Evolutionary conservation across 805 yeast species (phyloP).

Genomic region (Saitoella complicata): DNA sequence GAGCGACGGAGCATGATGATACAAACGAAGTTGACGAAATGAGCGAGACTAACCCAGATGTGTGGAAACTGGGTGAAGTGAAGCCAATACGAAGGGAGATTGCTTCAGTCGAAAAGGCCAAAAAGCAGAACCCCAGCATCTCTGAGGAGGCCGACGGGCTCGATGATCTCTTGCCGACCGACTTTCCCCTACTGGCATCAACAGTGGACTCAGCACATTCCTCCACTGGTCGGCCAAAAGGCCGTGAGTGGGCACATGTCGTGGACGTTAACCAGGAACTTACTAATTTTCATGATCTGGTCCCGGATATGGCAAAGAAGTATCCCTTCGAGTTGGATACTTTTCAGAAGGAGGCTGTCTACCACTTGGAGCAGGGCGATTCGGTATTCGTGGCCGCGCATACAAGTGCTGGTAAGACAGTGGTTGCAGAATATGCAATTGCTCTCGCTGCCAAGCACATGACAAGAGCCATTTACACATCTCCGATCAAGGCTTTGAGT

Average conservation of each 20-base stretch:
- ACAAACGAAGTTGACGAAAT: constrained; percentile 5
- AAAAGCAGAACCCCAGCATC: constrained; percentile 2
- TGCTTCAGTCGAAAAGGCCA: constrained; percentile 12
- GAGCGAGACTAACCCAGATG: not conserved
- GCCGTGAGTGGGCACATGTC: constrained; percentile 83
- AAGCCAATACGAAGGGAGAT: constrained; percentile 8
- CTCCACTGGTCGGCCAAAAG: constrained; percentile 10
- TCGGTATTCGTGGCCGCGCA: constrained; percentile 98
- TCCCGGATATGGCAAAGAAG: constrained; percentile 81
- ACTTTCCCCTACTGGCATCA: constrained; percentile 11
- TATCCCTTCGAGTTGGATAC: constrained; percentile 94
- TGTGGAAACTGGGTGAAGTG: not conserved
- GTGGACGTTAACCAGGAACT: constrained; percentile 74
- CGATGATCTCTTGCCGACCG: constrained; percentile 35
- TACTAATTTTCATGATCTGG: constrained; percentile 70
- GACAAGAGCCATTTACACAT: constrained; percentile 89
- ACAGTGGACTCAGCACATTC: constrained; percentile 5
- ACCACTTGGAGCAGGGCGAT: constrained; percentile 92
- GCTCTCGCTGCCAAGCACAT: constrained; percentile 91
- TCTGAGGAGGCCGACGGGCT: constrained; percentile 16
- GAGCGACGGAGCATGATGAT: constrained; percentile 22
- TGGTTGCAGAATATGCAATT: constrained; percentile 94
- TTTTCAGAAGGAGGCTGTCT: constrained; percentile 93
- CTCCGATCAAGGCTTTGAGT: constrained; percentile 83
- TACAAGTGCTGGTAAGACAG: constrained; percentile 97